A percentile compares a stretch with the other conserved stretches of the same genome.
phyloP scores from a whole-genome alignment of 352 stramenopile species.

The Pythium insidiosum region DNA sequence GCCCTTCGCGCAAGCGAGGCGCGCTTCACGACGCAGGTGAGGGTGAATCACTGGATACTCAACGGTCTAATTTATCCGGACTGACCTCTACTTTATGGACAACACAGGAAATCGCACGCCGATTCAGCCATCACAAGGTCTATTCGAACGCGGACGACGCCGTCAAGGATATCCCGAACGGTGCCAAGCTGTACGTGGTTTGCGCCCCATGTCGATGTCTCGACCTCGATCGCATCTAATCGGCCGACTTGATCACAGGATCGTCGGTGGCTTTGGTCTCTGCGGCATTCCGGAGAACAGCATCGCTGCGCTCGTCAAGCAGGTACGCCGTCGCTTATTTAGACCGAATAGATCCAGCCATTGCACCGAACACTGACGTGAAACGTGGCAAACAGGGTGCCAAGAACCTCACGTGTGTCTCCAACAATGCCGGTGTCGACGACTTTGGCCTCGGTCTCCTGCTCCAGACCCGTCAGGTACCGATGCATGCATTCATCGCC shows the following conservation, averaged over 20 bases:
- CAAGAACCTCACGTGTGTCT: slow-evolving; percentile 86
- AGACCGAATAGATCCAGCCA: background rate
- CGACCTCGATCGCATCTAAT: no score
- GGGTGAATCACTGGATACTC: no score
- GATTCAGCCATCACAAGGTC: slow-evolving; percentile 48
- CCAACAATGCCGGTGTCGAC: slow-evolving; percentile 93
- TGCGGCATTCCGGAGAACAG: slow-evolving; percentile 90
- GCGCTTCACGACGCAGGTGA: no score
- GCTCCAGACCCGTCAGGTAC: slow-evolving; percentile 86
- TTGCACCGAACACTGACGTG: background rate
- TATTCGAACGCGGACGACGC: slow-evolving; percentile 55
- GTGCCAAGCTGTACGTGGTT: slow-evolving; percentile 54
- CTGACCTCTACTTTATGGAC: no score
- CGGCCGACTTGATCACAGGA: slow-evolving; percentile 28
- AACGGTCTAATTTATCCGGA: no score
- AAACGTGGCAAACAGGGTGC: slow-evolving; percentile 33
- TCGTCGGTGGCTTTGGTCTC: slow-evolving; percentile 87
- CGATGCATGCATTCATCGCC: background rate
- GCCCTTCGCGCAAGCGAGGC: no score
- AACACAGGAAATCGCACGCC: slow-evolving; percentile 7
- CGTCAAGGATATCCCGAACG: slow-evolving; percentile 66
- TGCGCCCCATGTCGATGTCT: no score
- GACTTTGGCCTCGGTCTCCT: slow-evolving; percentile 91
- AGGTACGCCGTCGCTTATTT: slow-evolving; percentile 17
- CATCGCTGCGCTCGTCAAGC: slow-evolving; percentile 79